A percentile compares a stretch with the other conserved stretches of the same genome.
Evolutionary conservation across 2,329 filamentous ascomycete species (phyloP).

Genomic region (Trichothecium sympodiale): DNA sequence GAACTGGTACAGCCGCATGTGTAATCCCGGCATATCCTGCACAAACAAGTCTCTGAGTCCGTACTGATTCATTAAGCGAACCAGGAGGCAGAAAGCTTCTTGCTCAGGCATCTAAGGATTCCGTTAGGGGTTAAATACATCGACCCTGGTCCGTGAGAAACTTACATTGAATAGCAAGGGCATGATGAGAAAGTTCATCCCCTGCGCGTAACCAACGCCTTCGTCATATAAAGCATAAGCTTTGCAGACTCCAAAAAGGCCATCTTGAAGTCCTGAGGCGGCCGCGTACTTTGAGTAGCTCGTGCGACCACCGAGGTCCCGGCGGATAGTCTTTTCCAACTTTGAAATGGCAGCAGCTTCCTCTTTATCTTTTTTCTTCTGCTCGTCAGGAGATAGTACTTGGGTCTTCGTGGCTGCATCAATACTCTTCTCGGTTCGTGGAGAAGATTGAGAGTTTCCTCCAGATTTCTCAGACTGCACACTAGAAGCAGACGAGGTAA

Average conservation of each 20-base stretch:
- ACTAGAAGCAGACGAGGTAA: slow-evolving; percentile 73
- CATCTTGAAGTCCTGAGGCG: slow-evolving; percentile 82
- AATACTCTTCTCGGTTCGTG: slow-evolving; percentile 47
- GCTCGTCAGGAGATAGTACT: slow-evolving; percentile 51
- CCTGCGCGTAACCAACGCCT: slow-evolving; percentile 89
- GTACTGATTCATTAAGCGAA: slow-evolving; percentile 95
- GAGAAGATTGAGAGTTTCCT: slow-evolving; percentile 42
- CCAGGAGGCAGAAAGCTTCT: slow-evolving; percentile 88
- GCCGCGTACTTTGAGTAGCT: slow-evolving; percentile 96
- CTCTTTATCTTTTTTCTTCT: slow-evolving; percentile 69
- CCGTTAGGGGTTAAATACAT: slow-evolving; percentile 11
- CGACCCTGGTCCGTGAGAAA: slow-evolving; percentile 4
- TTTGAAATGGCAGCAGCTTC: slow-evolving; percentile 64
- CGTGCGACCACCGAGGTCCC: slow-evolving; percentile 83
- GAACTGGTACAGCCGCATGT: slow-evolving; percentile 89
- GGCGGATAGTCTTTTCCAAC: slow-evolving; percentile 83
- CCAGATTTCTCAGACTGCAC: slow-evolving; percentile 68
- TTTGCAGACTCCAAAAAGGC: slow-evolving; percentile 91
- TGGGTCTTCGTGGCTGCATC: slow-evolving; percentile 58
- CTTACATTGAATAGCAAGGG: slow-evolving; percentile 85
- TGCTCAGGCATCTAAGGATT: slow-evolving; percentile 74
- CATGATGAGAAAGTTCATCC: slow-evolving; percentile 98
- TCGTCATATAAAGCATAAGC: slow-evolving; percentile 95
- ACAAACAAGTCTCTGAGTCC: slow-evolving; percentile 85
- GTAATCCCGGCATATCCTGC: slow-evolving; percentile 91